phyloP scores from a whole-genome alignment of 2,329 filamentous ascomycete genomes.

The Clonostachys sp. region DNA sequence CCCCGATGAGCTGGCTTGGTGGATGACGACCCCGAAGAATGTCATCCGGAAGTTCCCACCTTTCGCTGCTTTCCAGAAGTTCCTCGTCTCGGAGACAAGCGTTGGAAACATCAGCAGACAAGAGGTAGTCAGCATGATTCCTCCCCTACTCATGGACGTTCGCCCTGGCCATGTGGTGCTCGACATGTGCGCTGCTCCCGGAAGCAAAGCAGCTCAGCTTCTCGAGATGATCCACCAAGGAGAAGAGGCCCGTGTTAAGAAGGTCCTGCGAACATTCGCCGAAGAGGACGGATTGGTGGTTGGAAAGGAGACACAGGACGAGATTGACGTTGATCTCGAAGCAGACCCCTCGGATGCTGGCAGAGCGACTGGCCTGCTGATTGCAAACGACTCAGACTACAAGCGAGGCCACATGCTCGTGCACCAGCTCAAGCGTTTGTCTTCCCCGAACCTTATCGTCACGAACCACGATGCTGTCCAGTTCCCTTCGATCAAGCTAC shows the following conservation, averaged over 20 bases:
- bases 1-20: constrained; percentile 91
- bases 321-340: constrained; percentile 46
- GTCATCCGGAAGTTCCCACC: constrained; percentile 90
- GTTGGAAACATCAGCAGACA: constrained; percentile 97
- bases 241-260: constrained; percentile 80
- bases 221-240: constrained; percentile 91
- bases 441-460: constrained; percentile 92
- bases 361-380: constrained; percentile 82
- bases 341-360: constrained; percentile 70
- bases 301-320: constrained; percentile 39
- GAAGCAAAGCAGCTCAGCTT: constrained; percentile 93
- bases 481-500: constrained; percentile 89
- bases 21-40: constrained; percentile 97
- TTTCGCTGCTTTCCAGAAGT: constrained; percentile 94
- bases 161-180: constrained; percentile 88
- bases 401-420: constrained; percentile 96
- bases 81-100: constrained; percentile 93
- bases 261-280: constrained; percentile 61
- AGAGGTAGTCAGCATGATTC: constrained; percentile 98
- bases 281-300: constrained; percentile 54
- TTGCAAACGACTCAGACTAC: constrained; percentile 96
- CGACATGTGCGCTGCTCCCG: constrained; percentile 94
- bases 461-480: constrained; percentile 97
- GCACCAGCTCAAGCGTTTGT: constrained; percentile 95
- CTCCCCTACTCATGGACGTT: constrained; percentile 87